Percentiles rank a stretch among this genome's conserved stretches.
Evolutionary conservation across 2,329 filamentous ascomycete species (phyloP).

Genomic region (Colletotrichum zoysiae): DNA sequence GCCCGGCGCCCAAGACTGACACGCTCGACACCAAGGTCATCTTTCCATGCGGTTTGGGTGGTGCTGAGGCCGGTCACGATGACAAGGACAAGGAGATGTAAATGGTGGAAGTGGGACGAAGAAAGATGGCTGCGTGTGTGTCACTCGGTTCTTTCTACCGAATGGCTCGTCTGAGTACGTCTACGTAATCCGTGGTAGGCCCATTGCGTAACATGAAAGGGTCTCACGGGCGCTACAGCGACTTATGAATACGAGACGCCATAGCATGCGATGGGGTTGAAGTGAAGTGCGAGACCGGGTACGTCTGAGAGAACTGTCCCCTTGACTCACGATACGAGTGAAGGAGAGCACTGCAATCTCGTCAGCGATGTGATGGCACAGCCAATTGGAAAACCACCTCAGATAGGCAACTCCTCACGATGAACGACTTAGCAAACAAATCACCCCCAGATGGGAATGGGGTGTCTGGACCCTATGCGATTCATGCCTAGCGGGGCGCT

Average conservation of each 20-base stretch:
- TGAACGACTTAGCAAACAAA: neutral
- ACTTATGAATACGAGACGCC: neutral
- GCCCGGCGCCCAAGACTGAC: constrained; percentile 28
- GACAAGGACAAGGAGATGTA: neutral
- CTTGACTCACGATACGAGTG: neutral
- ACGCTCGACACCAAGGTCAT: constrained; percentile 1
- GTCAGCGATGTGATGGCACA: neutral
- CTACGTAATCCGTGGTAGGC: neutral
- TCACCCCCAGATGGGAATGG: neutral
- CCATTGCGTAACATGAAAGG: neutral
- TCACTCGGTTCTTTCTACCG: neutral
- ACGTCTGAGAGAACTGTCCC: neutral
- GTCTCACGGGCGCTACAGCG: neutral
- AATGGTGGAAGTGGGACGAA: too few relatives aligned
- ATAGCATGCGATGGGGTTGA: neutral
- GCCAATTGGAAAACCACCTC: neutral
- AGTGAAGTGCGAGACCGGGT: neutral
- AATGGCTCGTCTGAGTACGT: too few relatives aligned
- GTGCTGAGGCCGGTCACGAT: neutral
- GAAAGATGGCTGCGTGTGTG: neutral
- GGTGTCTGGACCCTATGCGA: neutral
- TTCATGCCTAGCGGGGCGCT: neutral
- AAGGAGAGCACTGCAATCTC: neutral
- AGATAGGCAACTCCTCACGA: neutral
- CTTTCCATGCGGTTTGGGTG: neutral